Evolutionary conservation across 192 early-diverging fungal species (phyloP).

Genomic region (Haplosporangium gracile): DNA sequence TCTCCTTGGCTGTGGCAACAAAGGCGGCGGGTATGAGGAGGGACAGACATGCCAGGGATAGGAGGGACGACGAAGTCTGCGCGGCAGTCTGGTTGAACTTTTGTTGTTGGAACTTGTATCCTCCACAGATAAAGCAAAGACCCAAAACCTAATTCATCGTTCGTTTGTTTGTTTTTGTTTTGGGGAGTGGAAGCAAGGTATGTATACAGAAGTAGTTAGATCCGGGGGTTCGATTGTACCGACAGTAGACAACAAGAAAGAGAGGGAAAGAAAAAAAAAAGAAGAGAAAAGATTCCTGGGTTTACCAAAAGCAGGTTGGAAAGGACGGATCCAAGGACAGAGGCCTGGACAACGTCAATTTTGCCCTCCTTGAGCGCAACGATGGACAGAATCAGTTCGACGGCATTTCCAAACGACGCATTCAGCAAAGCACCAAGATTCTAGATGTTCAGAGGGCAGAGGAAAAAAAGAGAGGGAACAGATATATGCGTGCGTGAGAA

Average conservation of each 20-base stretch:
- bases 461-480: background rate
- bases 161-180: background rate
- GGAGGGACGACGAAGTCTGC: slow-evolving; percentile 78
- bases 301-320: slow-evolving; percentile 84
- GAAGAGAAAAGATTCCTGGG: background rate
- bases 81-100: slow-evolving; percentile 77
- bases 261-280: background rate
- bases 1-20: slow-evolving; percentile 32
- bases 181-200: background rate
- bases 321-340: slow-evolving; percentile 90
- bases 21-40: slow-evolving; percentile 82
- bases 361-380: slow-evolving; percentile 85
- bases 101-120: slow-evolving; percentile 81
- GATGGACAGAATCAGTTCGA: slow-evolving; percentile 87
- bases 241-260: background rate
- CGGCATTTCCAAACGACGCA: slow-evolving; percentile 88
- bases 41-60: slow-evolving; percentile 76
- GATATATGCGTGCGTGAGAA: background rate
- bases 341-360: slow-evolving; percentile 89
- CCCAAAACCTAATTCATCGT: slow-evolving; percentile 70
- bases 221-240: background rate
- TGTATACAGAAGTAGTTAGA: background rate
- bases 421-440: slow-evolving; percentile 85
- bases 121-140: slow-evolving; percentile 88
- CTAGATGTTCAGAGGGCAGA: slow-evolving; percentile 31